Percentiles rank a stretch among this genome's conserved stretches.
Conservation (phyloP, 1,139 yeast genomes). For the Debaryomyces nepalensis region DNA sequence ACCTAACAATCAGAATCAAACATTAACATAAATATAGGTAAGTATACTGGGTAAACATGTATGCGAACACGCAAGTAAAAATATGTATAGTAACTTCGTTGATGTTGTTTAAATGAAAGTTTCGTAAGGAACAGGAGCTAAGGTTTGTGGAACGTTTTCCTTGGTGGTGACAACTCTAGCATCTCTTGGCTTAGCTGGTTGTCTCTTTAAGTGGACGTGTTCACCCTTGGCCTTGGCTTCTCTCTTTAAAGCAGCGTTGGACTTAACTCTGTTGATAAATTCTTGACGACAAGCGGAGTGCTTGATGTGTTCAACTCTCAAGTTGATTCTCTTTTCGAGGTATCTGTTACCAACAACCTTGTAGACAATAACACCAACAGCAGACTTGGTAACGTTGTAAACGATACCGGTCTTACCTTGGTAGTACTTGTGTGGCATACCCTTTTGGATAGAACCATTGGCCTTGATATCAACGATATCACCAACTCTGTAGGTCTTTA, state of each 20-base stretch:
- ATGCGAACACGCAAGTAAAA: slow-evolving; percentile 8
- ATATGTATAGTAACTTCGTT: slow-evolving; percentile 9
- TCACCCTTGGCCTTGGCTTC: slow-evolving; percentile 97
- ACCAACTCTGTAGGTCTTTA: slow-evolving; percentile 97
- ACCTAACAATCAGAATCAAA: slow-evolving; percentile 13
- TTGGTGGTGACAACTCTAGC: slow-evolving; percentile 79
- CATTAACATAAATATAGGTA: slow-evolving; percentile 13
- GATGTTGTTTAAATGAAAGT: slow-evolving; percentile 79
- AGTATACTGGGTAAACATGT: slow-evolving; percentile 7
- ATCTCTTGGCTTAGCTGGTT: slow-evolving; percentile 97
- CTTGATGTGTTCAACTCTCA: slow-evolving; percentile 98
- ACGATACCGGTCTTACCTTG: slow-evolving; percentile 99
- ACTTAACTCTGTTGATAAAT: slow-evolving; percentile 97
- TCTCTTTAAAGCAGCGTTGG: slow-evolving; percentile 89
- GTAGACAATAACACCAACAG: slow-evolving; percentile 98
- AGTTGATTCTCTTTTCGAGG: slow-evolving; percentile 97
- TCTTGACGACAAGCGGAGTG: slow-evolving; percentile 99
- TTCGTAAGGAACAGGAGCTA: slow-evolving; percentile 99
- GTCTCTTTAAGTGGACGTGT: slow-evolving; percentile 93
- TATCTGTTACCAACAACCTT: slow-evolving; percentile 99
- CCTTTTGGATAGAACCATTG: slow-evolving; percentile 98
- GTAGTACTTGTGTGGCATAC: slow-evolving; percentile 99
- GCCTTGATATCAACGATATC: slow-evolving; percentile 99
- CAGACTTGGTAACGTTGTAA: slow-evolving; percentile 97
- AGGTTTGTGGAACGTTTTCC: slow-evolving; percentile 90